Percentiles rank a stretch among this genome's conserved stretches.
Conservation (phyloP, 2,329 filamentous ascomycete genomes). For the Stagonosporopsis tanaceti region DNA sequence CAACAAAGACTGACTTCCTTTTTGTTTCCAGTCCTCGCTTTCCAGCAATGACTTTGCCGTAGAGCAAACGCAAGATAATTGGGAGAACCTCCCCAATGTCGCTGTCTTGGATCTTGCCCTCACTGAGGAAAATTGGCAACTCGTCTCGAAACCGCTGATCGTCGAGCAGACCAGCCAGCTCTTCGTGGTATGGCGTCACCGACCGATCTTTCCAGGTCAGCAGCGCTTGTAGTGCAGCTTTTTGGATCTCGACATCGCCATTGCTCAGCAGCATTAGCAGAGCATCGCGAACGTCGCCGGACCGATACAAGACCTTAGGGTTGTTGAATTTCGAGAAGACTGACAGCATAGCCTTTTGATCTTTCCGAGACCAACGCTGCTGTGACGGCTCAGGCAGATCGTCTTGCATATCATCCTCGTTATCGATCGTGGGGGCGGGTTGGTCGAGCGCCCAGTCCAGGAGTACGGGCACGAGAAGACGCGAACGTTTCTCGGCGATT, state of each 20-base stretch:
- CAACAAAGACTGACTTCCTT: conserved; percentile 75
- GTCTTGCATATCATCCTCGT: conserved; percentile 24
- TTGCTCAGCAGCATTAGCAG: conserved; percentile 81
- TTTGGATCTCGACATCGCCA: conserved; percentile 90
- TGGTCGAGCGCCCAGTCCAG: conserved; percentile 72
- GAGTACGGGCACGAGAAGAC: conserved; percentile 84
- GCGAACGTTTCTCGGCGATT: conserved; percentile 85
- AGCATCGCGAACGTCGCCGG: conserved; percentile 76
- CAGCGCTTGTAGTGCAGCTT: conserved; percentile 81
- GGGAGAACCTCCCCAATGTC: conserved; percentile 82
- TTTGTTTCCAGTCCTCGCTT: conserved; percentile 83
- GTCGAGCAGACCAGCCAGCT: conserved; percentile 85
- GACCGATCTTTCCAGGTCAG: conserved; percentile 86
- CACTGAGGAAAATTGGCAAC: conserved; percentile 82
- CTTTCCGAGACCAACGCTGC: conserved; percentile 72
- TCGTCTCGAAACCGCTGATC: conserved; percentile 93
- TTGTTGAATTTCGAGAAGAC: conserved; percentile 88
- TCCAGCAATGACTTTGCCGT: conserved; percentile 86
- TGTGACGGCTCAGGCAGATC: conserved; percentile 15
- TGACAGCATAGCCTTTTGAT: conserved; percentile 82
- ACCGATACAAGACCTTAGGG: conserved; percentile 81
- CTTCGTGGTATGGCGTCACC: conserved; percentile 81
- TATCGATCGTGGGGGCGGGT: conserved; percentile 14
- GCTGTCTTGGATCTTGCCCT: conserved; percentile 72
- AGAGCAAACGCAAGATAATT: conserved; percentile 83